A percentile compares a stretch with the other conserved stretches of the same genome.
Evolutionary conservation across 768 basidiomycete species (phyloP).

Genomic region (Pleurotus sapidus): DNA sequence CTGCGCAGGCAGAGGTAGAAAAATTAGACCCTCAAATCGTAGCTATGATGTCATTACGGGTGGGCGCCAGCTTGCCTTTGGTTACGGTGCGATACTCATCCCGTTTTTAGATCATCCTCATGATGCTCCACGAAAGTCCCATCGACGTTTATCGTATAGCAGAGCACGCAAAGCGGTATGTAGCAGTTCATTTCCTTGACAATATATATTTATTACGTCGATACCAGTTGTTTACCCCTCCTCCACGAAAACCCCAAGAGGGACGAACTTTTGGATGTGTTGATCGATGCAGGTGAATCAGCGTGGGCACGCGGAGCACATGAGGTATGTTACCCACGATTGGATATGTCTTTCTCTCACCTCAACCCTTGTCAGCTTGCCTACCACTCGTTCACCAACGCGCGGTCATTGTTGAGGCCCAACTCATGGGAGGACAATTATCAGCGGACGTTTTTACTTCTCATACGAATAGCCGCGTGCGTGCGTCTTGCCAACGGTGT

Average conservation of each 20-base stretch:
- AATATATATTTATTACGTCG: not conserved
- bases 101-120: conserved; percentile 53
- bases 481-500: conserved; percentile 19
- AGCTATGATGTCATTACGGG: conserved; percentile 70
- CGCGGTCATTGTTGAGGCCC: conserved; percentile 48
- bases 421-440: conserved; percentile 53
- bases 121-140: conserved; percentile 64
- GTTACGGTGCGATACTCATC: not conserved
- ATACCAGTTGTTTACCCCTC: conserved; percentile 54
- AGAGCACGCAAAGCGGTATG: conserved; percentile 63
- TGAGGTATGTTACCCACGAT: conserved; percentile 41
- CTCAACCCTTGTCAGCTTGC: conserved; percentile 43
- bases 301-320: conserved; percentile 74
- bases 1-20: conserved; percentile 59
- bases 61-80: conserved; percentile 22
- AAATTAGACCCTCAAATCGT: conserved; percentile 43
- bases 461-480: conserved; percentile 60
- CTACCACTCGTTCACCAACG: conserved; percentile 58
- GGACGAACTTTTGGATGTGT: conserved; percentile 55
- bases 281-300: conserved; percentile 68
- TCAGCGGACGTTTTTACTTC: conserved; percentile 46
- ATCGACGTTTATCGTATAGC: conserved; percentile 67
- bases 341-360: too few species aligned
- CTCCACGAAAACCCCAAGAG: conserved; percentile 59
- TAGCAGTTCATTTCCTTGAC: not conserved